Evolutionary conservation across 352 stramenopile genomes (phyloP).

Genomic region (Globisporangium ultimum): DNA sequence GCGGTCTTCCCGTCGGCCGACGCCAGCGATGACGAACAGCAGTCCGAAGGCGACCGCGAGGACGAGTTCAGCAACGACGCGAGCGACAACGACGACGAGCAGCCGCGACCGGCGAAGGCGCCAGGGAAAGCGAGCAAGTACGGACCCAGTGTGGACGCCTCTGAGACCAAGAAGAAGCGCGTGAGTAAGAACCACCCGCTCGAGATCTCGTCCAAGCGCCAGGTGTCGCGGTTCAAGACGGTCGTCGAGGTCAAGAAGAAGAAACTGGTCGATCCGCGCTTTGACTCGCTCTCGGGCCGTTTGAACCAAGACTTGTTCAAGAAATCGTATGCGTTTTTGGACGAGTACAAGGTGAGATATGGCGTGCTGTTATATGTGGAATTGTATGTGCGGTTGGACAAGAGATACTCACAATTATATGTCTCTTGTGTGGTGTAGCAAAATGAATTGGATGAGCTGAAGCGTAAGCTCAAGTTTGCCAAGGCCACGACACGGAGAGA

Average conservation of each 20-base stretch:
- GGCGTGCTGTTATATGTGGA: neutral
- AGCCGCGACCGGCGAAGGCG: constrained; percentile 10
- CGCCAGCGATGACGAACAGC: neutral
- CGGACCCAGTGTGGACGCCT: constrained; percentile 7
- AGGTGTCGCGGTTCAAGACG: constrained; percentile 73
- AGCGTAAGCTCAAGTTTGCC: constrained; percentile 67
- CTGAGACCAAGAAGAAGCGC: constrained; percentile 24
- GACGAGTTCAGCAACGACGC: neutral
- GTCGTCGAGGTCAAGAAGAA: constrained; percentile 83
- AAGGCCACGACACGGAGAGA: constrained; percentile 72
- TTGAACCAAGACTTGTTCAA: constrained; percentile 87
- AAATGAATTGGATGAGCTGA: constrained; percentile 80
- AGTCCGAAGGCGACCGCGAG: neutral
- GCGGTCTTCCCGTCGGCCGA: constrained; percentile 19
- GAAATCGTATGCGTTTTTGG: constrained; percentile 88
- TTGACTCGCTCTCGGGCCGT: constrained; percentile 78
- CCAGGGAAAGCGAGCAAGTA: constrained; percentile 17
- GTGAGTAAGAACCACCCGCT: constrained; percentile 87
- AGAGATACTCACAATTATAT: neutral
- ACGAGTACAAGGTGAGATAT: constrained; percentile 74
- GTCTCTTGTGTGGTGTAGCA: constrained; percentile 25
- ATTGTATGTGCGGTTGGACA: neutral
- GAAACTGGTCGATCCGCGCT: constrained; percentile 77
- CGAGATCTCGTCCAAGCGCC: constrained; percentile 82
- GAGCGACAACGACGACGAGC: constrained; percentile 6